Evolutionary conservation across 1,284 basidiomycete genomes (phyloP), one percentile per base, ranked within the genome.

Genomic region (Puccinia hordei): DNA sequence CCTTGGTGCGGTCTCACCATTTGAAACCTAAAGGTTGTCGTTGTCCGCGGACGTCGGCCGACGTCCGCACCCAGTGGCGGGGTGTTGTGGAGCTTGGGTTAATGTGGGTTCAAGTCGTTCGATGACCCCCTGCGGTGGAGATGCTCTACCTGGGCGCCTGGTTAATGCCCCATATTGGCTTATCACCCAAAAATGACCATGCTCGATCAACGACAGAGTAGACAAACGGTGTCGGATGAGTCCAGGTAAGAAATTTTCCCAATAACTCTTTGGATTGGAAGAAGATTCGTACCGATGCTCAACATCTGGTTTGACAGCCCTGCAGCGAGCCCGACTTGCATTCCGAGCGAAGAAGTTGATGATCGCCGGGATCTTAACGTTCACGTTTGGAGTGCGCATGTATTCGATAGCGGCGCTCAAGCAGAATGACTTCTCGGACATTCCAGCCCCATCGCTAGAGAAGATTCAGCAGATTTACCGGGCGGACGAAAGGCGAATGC

Each of bases 351-450:
- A 41, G 44, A 75, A 75, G 22, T 22, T 75, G 30, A 24, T 75
- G 38, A 75, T 59, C 8, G 73, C 73, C 0, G 73, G 73, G 44
- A 75, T 75, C 24, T 35, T 75, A n/a, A 46, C 73, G 44, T 75
- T 75, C 27, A 75, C 73, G 41, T 75, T 75, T 35, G 57, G 57
- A 57, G 73, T 75, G 44, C 65, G 65, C 33, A 17, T n/a, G 35
- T 75, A 75, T 41, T 75, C 73, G 24, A 75, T 75, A 22, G 55
- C 73, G 12, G 73, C 73, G n/a, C 57, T 75, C 9, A 75, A 75
- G 59, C 73, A 75, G 59, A 59, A 75, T 24, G 73, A 75, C 41
- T 75, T 75, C 57, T 75, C 73, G 44, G 73, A 75, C 57, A 51
- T 75, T 27, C 73, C 73, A n/a, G 41, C 73, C 27, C 73, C 73